Conservation (phyloP, 768 basidiomycete species). For the Neoboletus subvelutipes region DNA sequence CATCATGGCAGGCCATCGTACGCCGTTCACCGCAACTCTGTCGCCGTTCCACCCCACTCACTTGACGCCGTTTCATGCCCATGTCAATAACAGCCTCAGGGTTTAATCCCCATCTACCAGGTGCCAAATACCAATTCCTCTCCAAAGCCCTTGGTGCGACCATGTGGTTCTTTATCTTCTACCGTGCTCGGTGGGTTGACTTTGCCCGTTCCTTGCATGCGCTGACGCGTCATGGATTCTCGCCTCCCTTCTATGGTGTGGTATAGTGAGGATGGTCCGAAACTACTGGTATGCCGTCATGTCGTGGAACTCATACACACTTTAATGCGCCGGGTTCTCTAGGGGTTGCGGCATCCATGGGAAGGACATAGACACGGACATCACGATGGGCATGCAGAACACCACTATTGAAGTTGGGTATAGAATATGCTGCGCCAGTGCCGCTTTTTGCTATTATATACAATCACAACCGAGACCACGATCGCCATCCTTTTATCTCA, state of each 20-base stretch:
- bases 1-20: constrained; percentile 36
- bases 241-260: not conserved
- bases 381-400: constrained; percentile 35
- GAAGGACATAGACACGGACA: constrained; percentile 56
- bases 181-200: constrained; percentile 79
- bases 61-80: constrained; percentile 1
- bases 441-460: constrained; percentile 11
- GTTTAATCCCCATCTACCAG: constrained; percentile 87
- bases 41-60: not conserved
- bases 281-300: constrained; percentile 54
- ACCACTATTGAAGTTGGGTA: constrained; percentile 38
- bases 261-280: constrained; percentile 71
- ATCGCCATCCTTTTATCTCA: not conserved
- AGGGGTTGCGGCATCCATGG: constrained; percentile 67
- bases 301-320: not conserved
- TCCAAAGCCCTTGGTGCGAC: constrained; percentile 85
- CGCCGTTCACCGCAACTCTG: constrained; percentile 6
- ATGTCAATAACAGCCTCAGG: constrained; percentile 52
- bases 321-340: not conserved
- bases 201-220: not conserved
- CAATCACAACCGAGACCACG: not conserved
- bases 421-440: constrained; percentile 11
- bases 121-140: constrained; percentile 71
- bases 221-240: constrained; percentile 1
- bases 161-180: constrained; percentile 99